Evolutionary conservation across 495 filamentous ascomycete genomes (phyloP), one percentile per base, ranked within the genome.

Genomic region (Bryoglossum gracile): DNA sequence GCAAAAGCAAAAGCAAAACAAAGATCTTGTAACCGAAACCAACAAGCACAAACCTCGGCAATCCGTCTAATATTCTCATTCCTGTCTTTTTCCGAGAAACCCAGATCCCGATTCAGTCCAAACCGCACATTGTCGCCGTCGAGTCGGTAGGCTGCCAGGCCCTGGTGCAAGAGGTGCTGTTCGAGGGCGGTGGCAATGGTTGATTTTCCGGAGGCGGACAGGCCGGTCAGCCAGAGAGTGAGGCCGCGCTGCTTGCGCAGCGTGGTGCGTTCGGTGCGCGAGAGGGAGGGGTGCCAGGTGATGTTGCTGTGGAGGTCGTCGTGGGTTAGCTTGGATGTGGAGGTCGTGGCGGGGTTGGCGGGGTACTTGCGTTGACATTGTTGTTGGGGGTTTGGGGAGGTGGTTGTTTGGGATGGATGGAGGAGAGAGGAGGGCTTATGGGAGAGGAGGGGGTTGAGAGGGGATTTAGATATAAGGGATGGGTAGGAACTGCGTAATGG

Each of bases 101-200:
- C 91, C 25, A 97, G 77, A 72, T 98, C 91, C 66, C 89, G 89
- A 76, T 98, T 98, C 57, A 98, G 73, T 2, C 92, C 94, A 74
- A 96, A 96, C 49, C 92, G 91, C 60, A 98, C 82, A 73, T 98
- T 98, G 77, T 98, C 92, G 59, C 92, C 92, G 67, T 98, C 92
- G 14, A 98, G 82, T 1, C 94, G 81, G 74, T 98, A 98, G 46
- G 89, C 86, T 50, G 83, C 73, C 11, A 94, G 66, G 13, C 82
- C 82, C 14, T 83, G 73, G 61, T 92, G 88, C 42, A 98, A 81
- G 13, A 98, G 82, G 65, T 94, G 86, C 68, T 94, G 89, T 71
- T 98, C 92, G 14, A 97, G 86, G 16, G 92, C 92, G 14, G 87
- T 92, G 48, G 92, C 92, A 24, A 97, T 83, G 14, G 92, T 98